Evolutionary conservation across 1,139 yeast genomes (phyloP).

Genomic region (Suhomyces ambrosiae): DNA sequence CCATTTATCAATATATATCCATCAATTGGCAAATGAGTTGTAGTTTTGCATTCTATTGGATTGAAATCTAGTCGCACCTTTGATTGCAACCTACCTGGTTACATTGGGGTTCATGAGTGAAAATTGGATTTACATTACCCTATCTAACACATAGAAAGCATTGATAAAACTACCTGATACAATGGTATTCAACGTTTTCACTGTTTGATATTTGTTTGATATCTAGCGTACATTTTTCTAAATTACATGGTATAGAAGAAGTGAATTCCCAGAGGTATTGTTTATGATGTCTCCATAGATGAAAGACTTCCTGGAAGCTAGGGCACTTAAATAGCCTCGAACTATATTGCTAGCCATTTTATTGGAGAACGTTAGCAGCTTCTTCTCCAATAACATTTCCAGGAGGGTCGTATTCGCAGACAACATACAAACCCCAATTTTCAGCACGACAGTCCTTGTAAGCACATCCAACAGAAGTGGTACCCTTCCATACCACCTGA

Average conservation of each 20-base stretch:
- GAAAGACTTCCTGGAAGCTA: too few species aligned
- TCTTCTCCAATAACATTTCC: constrained; percentile 25
- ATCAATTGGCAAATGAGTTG: too few species aligned
- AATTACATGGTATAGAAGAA: constrained; percentile 4
- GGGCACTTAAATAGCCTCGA: neutral
- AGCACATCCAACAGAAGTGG: constrained; percentile 78
- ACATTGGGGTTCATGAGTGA: too few species aligned
- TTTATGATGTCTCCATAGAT: neutral
- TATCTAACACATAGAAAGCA: too few species aligned
- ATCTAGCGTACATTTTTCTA: neutral
- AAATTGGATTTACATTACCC: too few species aligned
- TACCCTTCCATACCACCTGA: constrained; percentile 77
- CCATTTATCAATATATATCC: too few species aligned
- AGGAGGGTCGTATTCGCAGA: constrained; percentile 28
- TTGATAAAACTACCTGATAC: too few species aligned
- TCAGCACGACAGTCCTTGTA: constrained; percentile 44
- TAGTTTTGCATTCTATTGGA: too few species aligned
- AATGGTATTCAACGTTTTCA: too few species aligned
- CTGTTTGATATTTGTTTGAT: too few species aligned
- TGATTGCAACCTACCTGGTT: too few species aligned
- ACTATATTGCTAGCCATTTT: neutral
- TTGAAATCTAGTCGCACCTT: too few species aligned
- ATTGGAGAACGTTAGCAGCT: constrained; percentile 19
- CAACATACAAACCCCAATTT: constrained; percentile 25
- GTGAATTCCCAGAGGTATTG: neutral